Evolutionary conservation across 805 yeast genomes (phyloP).

Genomic region (Candida awuae): DNA sequence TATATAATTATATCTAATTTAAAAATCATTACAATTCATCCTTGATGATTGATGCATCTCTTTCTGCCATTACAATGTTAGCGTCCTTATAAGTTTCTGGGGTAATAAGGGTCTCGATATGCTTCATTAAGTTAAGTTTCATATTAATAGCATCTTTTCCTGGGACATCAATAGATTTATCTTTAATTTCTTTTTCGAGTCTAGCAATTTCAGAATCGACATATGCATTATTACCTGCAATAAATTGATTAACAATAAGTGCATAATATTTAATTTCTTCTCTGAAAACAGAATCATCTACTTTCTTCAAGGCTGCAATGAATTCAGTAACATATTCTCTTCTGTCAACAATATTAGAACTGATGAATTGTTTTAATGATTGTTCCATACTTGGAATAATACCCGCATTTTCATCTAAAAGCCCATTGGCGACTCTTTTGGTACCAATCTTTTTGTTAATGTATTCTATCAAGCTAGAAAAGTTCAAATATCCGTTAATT

Average conservation of each 20-base stretch:
- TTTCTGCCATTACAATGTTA: slow-evolving; percentile 14
- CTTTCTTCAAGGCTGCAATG: slow-evolving; percentile 31
- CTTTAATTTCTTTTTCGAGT: slow-evolving; percentile 34
- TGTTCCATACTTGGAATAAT: slow-evolving; percentile 29
- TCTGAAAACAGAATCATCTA: slow-evolving; percentile 18
- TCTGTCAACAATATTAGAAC: slow-evolving; percentile 24
- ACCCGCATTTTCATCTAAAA: slow-evolving; percentile 34
- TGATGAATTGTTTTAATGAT: slow-evolving; percentile 25
- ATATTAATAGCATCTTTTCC: slow-evolving; percentile 44
- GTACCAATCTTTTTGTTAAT: slow-evolving; percentile 36
- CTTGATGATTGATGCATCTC: slow-evolving; percentile 2
- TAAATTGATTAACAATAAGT: slow-evolving; percentile 34
- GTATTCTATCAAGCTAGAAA: slow-evolving; percentile 42
- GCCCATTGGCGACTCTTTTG: slow-evolving; percentile 35
- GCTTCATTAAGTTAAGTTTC: slow-evolving; percentile 37
- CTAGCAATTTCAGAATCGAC: slow-evolving; percentile 40
- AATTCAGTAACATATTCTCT: slow-evolving; percentile 24
- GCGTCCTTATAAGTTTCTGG: slow-evolving; percentile 14
- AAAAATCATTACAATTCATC: slow-evolving; percentile 12
- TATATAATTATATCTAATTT: background rate
- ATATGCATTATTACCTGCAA: slow-evolving; percentile 37
- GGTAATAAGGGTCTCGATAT: slow-evolving; percentile 12
- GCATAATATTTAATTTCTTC: slow-evolving; percentile 39
- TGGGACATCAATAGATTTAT: slow-evolving; percentile 31
- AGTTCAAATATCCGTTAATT: slow-evolving; percentile 38